Conservation (phyloP, 2,329 filamentous ascomycete species). For the Hypoxylon rubiginosum region DNA sequence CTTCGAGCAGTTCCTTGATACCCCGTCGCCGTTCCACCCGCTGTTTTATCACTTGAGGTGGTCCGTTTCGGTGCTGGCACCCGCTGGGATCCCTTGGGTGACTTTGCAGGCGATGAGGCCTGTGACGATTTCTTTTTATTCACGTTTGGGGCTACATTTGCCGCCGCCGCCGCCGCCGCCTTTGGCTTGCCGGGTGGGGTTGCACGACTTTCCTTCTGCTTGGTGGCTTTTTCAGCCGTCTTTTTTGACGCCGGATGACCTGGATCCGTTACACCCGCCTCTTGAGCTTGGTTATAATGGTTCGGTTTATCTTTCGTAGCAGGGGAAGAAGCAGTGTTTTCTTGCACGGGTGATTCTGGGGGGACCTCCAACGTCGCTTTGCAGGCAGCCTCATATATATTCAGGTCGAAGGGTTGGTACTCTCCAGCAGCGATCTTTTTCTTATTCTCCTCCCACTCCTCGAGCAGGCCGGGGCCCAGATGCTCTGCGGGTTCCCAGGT, state of each 20-base stretch:
- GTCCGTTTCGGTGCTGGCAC: conserved; percentile 20
- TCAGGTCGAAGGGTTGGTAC: conserved; percentile 55
- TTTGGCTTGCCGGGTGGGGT: conserved; percentile 26
- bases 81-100: conserved; percentile 21
- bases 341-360: conserved; percentile 27
- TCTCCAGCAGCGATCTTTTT: conserved; percentile 52
- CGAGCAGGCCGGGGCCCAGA: conserved; percentile 56
- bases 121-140: conserved; percentile 22
- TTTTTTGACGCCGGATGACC: conserved; percentile 1
- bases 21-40: conserved; percentile 46
- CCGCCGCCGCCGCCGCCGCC: no score
- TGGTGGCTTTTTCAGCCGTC: conserved; percentile 32
- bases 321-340: conserved; percentile 19
- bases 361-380: conserved; percentile 40
- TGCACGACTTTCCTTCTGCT: conserved; percentile 43
- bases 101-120: background rate
- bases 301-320: conserved; percentile 32
- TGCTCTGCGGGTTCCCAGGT: conserved; percentile 68
- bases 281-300: conserved; percentile 47
- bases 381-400: conserved; percentile 55
- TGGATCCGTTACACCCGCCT: conserved; percentile 39
- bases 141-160: background rate
- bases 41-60: conserved; percentile 14
- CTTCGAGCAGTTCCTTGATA: conserved; percentile 56
- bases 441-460: conserved; percentile 61